Evolutionary conservation across 768 basidiomycete genomes (phyloP).

Genomic region (Crepidotus variabilis): DNA sequence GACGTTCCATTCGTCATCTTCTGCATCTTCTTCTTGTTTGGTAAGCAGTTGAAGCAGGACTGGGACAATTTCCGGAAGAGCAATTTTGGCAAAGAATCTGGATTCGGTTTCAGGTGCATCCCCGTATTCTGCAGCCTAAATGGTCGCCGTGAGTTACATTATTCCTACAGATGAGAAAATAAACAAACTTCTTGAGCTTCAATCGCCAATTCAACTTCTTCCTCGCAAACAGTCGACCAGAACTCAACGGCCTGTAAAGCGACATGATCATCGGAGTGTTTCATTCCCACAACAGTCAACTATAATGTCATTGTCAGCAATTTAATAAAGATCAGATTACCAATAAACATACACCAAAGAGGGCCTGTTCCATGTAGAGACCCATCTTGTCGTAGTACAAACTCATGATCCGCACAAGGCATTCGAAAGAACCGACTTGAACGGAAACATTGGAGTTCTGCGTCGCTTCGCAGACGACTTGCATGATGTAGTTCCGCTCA

Average conservation of each 20-base stretch:
- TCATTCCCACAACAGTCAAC: constrained; percentile 98
- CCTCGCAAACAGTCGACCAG: constrained; percentile 99
- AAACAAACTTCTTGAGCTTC: constrained; percentile 82
- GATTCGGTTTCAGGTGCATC: constrained; percentile 84
- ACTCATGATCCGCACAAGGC: constrained; percentile 94
- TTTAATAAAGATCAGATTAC: constrained; percentile 14
- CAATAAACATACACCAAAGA: constrained; percentile 79
- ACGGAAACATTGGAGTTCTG: constrained; percentile 77
- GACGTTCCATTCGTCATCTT: constrained; percentile 98
- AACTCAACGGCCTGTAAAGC: constrained; percentile 97
- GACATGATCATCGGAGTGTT: constrained; percentile 84
- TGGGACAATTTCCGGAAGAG: constrained; percentile 91
- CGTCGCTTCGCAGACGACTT: constrained; percentile 98
- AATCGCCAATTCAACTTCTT: constrained; percentile 88
- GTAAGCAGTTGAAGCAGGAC: constrained; percentile 87
- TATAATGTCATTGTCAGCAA: constrained; percentile 27
- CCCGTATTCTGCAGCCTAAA: constrained; percentile 86
- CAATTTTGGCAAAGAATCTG: constrained; percentile 90
- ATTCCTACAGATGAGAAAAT: neutral
- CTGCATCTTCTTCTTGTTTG: constrained; percentile 93
- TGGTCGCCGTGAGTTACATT: constrained; percentile 7
- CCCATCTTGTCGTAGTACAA: constrained; percentile 99
- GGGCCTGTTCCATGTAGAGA: constrained; percentile 98
- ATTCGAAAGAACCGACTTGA: constrained; percentile 96
- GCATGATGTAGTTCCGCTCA: constrained; percentile 99